Percentiles rank a stretch among this genome's conserved stretches.
phyloP scores from a whole-genome alignment of 805 yeast genomes.

The Saccharomycopsis sp. region DNA sequence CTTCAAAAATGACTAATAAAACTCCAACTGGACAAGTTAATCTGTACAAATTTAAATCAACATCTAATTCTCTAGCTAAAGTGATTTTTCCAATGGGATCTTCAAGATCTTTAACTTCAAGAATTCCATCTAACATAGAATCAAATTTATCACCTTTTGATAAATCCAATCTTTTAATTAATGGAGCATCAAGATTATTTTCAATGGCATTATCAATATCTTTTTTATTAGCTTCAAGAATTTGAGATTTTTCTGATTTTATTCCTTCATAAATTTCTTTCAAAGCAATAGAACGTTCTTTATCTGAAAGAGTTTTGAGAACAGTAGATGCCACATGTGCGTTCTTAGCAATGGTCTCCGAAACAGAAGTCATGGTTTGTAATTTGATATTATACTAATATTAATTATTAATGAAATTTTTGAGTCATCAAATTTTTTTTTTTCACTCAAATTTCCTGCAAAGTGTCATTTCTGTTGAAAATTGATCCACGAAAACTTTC shows the following conservation, averaged over 20 bases:
- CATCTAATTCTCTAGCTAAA: slow-evolving; percentile 77
- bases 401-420: too few relatives aligned
- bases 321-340: slow-evolving; percentile 80
- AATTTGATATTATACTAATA: too few relatives aligned
- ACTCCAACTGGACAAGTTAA: slow-evolving; percentile 95
- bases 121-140: slow-evolving; percentile 86
- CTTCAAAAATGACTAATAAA: slow-evolving; percentile 82
- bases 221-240: slow-evolving; percentile 59
- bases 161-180: slow-evolving; percentile 78
- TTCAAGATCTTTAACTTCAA: slow-evolving; percentile 79
- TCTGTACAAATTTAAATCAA: slow-evolving; percentile 73
- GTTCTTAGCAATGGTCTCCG: slow-evolving; percentile 47
- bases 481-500: too few relatives aligned
- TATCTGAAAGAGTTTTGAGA: slow-evolving; percentile 67
- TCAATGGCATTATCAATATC: slow-evolving; percentile 65
- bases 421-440: too few relatives aligned
- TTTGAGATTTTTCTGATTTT: slow-evolving; percentile 42
- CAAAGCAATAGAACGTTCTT: slow-evolving; percentile 64
- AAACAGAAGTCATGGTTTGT: too few relatives aligned
- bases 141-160: slow-evolving; percentile 79
- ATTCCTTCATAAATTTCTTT: slow-evolving; percentile 64
- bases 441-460: too few relatives aligned
- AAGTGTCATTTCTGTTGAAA: too few relatives aligned
- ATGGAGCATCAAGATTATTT: slow-evolving; percentile 54
- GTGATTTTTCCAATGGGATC: slow-evolving; percentile 92